Evolutionary conservation across 2,329 filamentous ascomycete species (phyloP).

Genomic region (Epichloe festucae): DNA sequence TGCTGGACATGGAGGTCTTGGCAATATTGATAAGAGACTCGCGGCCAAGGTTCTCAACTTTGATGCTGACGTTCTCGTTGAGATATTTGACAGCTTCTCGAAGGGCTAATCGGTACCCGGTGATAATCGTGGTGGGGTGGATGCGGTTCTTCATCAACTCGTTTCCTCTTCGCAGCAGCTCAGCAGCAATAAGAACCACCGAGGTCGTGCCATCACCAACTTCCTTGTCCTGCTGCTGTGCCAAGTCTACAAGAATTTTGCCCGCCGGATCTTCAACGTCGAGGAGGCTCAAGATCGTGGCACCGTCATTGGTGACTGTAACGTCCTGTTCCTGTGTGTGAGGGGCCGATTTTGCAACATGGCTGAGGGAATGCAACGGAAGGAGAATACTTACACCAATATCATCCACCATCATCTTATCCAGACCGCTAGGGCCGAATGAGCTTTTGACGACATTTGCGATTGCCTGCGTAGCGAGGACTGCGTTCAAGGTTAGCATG

Average conservation of each 20-base stretch:
- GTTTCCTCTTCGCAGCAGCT: constrained; percentile 85
- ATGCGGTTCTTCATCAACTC: constrained; percentile 99
- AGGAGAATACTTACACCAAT: constrained; percentile 57
- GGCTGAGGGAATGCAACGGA: background rate
- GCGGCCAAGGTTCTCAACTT: constrained; percentile 80
- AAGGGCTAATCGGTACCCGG: constrained; percentile 87
- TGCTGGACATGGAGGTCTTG: constrained; percentile 98
- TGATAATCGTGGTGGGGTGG: constrained; percentile 98
- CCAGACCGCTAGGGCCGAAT: constrained; percentile 89
- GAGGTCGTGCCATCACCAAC: constrained; percentile 97
- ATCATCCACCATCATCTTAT: constrained; percentile 99
- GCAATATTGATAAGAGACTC: constrained; percentile 91
- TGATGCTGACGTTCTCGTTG: constrained; percentile 94
- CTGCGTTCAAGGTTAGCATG: constrained; percentile 29
- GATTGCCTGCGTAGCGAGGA: constrained; percentile 90
- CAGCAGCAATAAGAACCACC: constrained; percentile 91
- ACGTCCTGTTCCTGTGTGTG: constrained; percentile 53
- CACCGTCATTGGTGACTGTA: constrained; percentile 96
- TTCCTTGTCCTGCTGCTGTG: constrained; percentile 98
- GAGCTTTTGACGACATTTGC: constrained; percentile 99
- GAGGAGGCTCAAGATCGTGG: constrained; percentile 86
- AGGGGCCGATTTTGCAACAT: background rate
- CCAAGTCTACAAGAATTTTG: constrained; percentile 95
- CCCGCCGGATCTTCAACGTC: constrained; percentile 97
- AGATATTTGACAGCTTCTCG: constrained; percentile 97